Percentiles rank a stretch among this genome's conserved stretches.
Evolutionary conservation across 352 stramenopile species (phyloP).

Genomic region (Pythium dissotocum): DNA sequence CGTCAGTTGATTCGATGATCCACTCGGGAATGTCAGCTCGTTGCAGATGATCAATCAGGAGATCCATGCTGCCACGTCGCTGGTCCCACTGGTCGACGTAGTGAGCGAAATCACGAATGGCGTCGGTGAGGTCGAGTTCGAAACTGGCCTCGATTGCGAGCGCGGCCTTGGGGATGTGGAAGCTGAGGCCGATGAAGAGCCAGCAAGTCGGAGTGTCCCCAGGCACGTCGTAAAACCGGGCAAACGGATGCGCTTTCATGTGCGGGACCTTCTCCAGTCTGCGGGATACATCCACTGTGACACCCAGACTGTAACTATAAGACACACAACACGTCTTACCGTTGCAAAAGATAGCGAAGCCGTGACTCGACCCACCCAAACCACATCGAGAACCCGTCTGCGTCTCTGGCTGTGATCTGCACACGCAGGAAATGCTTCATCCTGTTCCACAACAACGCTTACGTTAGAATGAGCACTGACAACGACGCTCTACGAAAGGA

Average conservation of each 20-base stretch:
- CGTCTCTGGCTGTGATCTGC: constrained; percentile 57
- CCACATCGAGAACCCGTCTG: constrained; percentile 66
- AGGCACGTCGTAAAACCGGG: constrained; percentile 76
- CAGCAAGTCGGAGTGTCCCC: constrained; percentile 52
- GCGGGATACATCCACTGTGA: neutral
- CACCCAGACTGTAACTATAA: neutral
- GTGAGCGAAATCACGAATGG: constrained; percentile 76
- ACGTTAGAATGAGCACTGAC: neutral
- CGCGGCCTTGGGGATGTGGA: constrained; percentile 43
- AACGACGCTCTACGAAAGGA: neutral
- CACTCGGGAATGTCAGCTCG: constrained; percentile 57
- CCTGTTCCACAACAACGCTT: constrained; percentile 31
- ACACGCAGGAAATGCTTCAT: constrained; percentile 83
- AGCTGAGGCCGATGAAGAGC: constrained; percentile 77
- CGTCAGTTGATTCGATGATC: constrained; percentile 45
- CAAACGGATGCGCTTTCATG: constrained; percentile 71
- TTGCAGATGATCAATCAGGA: constrained; percentile 74
- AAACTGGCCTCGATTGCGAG: constrained; percentile 13
- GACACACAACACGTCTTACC: constrained; percentile 34
- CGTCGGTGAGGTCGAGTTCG: constrained; percentile 66
- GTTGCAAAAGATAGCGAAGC: constrained; percentile 76
- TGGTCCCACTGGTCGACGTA: constrained; percentile 80
- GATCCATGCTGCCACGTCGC: constrained; percentile 76
- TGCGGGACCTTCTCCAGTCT: constrained; percentile 65
- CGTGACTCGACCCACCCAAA: constrained; percentile 89